Evolutionary conservation across 2,329 filamentous ascomycete genomes (phyloP).

Genomic region (Alternaria sp.): DNA sequence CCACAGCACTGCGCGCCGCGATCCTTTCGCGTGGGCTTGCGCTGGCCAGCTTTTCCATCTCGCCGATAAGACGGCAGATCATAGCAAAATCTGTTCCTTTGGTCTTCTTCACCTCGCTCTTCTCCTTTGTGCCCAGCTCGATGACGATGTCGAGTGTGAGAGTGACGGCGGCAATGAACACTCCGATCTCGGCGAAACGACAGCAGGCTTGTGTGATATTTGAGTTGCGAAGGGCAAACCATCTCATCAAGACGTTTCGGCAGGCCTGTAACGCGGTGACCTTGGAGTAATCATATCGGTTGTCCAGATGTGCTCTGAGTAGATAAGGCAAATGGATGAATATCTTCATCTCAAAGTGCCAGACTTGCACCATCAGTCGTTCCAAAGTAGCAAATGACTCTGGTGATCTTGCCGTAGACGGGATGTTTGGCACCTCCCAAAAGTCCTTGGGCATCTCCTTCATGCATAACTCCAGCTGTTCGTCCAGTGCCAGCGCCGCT

Average conservation of each 20-base stretch:
- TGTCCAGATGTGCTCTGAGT: conserved; percentile 40
- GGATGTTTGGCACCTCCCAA: conserved; percentile 49
- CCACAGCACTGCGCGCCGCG: conserved; percentile 40
- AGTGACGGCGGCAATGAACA: conserved; percentile 48
- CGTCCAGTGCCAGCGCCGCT: conserved; percentile 43
- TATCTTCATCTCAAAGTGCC: conserved; percentile 48
- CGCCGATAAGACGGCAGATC: conserved; percentile 45
- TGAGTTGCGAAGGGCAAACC: conserved; percentile 48
- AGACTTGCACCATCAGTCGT: conserved; percentile 45
- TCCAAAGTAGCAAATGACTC: conserved; percentile 40
- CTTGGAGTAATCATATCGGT: conserved; percentile 46
- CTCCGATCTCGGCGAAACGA: conserved; percentile 43
- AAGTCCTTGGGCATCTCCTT: conserved; percentile 43
- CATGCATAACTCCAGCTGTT: conserved; percentile 42
- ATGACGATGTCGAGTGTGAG: conserved; percentile 48
- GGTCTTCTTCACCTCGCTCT: conserved; percentile 42
- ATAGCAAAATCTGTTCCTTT: conserved; percentile 49
- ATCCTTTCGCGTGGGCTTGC: conserved; percentile 45
- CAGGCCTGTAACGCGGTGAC: conserved; percentile 46
- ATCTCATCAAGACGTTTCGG: conserved; percentile 48
- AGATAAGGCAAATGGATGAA: conserved; percentile 48
- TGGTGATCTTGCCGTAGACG: conserved; percentile 41
- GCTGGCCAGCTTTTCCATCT: conserved; percentile 47
- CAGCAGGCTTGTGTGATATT: conserved; percentile 47
- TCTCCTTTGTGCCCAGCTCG: conserved; percentile 45